Evolutionary conservation across 345 rosid genomes (phyloP).

Genomic region (Moricandia moricandioides): DNA sequence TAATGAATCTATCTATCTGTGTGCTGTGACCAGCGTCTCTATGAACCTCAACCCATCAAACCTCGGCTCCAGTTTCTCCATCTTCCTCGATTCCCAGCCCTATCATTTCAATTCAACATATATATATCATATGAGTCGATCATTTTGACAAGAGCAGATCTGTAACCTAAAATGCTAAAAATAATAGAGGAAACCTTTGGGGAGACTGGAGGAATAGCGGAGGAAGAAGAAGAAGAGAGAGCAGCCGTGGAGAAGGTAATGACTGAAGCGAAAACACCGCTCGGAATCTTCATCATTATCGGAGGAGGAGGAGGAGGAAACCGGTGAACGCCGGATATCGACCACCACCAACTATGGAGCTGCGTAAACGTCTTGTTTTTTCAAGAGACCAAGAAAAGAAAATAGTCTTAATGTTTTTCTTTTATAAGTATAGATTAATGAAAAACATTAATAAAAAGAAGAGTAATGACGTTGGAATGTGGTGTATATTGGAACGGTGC

Average conservation of each 20-base stretch:
- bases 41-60: constrained; percentile 85
- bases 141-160: constrained; percentile 1
- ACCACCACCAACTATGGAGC: constrained; percentile 25
- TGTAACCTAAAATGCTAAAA: background rate
- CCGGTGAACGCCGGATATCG: constrained; percentile 37
- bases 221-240: constrained; percentile 26
- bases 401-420: background rate
- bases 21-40: constrained; percentile 85
- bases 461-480: background rate
- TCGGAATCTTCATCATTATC: constrained; percentile 17
- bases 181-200: constrained; percentile 24
- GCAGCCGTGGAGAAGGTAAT: constrained; percentile 28
- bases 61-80: constrained; percentile 66
- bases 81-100: constrained; percentile 37
- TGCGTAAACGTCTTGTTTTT: constrained; percentile 3
- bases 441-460: background rate
- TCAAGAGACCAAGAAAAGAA: background rate
- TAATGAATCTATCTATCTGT: constrained; percentile 46
- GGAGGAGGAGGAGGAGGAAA: constrained; percentile 17
- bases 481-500: background rate
- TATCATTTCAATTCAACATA: background rate
- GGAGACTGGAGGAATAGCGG: constrained; percentile 12
- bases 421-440: background rate
- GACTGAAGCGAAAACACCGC: constrained; percentile 30
- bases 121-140: background rate